Conservation (phyloP, 78 protist genomes). For the Planoprotostelium fungivorum region DNA sequence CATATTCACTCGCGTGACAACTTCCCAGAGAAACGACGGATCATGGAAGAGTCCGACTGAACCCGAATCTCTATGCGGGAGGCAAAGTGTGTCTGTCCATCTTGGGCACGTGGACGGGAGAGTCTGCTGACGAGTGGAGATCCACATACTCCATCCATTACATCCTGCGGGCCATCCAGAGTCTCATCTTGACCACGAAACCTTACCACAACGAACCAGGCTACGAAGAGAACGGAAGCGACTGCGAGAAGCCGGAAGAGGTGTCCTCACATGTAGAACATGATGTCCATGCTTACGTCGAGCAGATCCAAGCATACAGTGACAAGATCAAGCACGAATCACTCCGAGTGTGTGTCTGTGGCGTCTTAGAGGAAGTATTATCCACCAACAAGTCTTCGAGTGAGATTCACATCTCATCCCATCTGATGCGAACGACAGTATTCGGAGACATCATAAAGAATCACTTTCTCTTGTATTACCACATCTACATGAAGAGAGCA, state of each 20-base stretch:
- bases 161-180: conserved; percentile 74
- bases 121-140: conserved; percentile 71
- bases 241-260: not conserved
- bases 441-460: not conserved
- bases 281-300: not conserved
- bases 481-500: not conserved
- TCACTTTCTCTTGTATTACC: not conserved
- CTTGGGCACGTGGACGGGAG: conserved; percentile 82
- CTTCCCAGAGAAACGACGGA: conserved; percentile 60
- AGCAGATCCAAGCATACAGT: not conserved
- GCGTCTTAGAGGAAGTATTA: not conserved
- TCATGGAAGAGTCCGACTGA: conserved; percentile 74
- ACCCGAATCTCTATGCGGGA: conserved; percentile 72
- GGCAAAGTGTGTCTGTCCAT: conserved; percentile 74
- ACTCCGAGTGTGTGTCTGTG: not conserved
- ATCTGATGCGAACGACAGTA: not conserved
- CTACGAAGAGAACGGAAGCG: conserved; percentile 22
- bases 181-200: conserved; percentile 62
- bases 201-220: conserved; percentile 90
- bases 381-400: not conserved
- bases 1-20: not conserved
- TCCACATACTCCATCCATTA: conserved; percentile 66
- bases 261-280: not conserved
- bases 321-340: not conserved
- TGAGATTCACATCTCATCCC: not conserved